These are phyloP conservation scores for Canariomyces notabilis DNA, from an alignment of 2,329 filamentous ascomycete genomes.

Conservation along the genomic window DNA sequence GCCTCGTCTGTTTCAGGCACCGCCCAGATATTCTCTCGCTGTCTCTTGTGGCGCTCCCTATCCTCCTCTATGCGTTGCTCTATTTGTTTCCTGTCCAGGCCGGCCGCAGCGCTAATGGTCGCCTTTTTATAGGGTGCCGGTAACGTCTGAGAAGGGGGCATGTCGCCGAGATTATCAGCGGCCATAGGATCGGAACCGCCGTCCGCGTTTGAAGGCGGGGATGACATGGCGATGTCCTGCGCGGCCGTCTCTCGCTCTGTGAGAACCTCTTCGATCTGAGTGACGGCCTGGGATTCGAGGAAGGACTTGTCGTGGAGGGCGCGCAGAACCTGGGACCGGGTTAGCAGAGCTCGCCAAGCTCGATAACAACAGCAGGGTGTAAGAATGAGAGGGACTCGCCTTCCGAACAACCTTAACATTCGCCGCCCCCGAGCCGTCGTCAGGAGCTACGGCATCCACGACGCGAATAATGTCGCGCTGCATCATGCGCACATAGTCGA, in stretches of 20 bases:
- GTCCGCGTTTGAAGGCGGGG: constrained; percentile 40
- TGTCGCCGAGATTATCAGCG: constrained; percentile 35
- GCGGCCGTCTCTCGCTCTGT: constrained; percentile 68
- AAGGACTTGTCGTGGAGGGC: constrained; percentile 66
- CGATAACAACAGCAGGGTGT: background rate
- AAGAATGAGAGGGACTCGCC: constrained; percentile 41
- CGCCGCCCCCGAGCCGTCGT: constrained; percentile 80
- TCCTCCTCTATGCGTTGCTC: constrained; percentile 98
- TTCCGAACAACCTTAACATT: constrained; percentile 90
- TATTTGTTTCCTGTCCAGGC: constrained; percentile 78
- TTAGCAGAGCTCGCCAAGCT: background rate
- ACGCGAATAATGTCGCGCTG: constrained; percentile 87
- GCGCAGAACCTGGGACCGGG: constrained; percentile 52
- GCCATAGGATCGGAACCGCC: constrained; percentile 23
- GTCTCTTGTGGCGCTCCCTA: constrained; percentile 84
- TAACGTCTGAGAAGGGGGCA: constrained; percentile 38
- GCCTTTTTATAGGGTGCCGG: constrained; percentile 23
- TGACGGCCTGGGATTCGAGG: constrained; percentile 67
- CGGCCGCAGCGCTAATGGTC: constrained; percentile 28
- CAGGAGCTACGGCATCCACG: constrained; percentile 85
- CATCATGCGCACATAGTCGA: constrained; percentile 88
- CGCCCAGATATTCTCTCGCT: constrained; percentile 91
- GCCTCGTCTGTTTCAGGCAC: constrained; percentile 60
- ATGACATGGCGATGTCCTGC: constrained; percentile 49
- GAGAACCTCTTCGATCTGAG: constrained; percentile 77